Evolutionary conservation across 2,329 filamentous ascomycete species (phyloP).

Genomic region (Colletotrichum sansevieriae): DNA sequence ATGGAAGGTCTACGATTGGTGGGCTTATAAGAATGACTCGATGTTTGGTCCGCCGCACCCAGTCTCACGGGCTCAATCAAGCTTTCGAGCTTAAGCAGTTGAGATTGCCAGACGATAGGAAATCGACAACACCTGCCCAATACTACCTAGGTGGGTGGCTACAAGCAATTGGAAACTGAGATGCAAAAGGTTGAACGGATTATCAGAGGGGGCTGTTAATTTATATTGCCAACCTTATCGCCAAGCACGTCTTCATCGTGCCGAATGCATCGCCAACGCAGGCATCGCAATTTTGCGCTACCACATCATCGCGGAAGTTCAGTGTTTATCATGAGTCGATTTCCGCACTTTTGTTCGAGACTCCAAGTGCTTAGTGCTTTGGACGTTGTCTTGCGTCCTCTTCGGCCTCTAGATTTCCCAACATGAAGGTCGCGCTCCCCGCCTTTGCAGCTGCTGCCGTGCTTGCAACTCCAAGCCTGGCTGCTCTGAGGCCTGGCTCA

Average conservation of each 20-base stretch:
- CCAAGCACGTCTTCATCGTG: slow-evolving; percentile 25
- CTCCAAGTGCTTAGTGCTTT: not conserved
- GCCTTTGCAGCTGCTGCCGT: not conserved
- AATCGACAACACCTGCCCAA: slow-evolving; percentile 28
- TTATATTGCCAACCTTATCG: slow-evolving; percentile 28
- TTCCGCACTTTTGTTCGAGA: not conserved
- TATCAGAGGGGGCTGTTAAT: not conserved
- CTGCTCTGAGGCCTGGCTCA: slow-evolving; percentile 5
- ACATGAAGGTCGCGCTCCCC: slow-evolving; percentile 15
- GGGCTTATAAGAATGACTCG: slow-evolving; percentile 14
- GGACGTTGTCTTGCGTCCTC: not conserved
- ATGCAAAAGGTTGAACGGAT: not conserved
- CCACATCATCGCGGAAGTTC: not conserved
- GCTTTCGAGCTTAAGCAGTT: slow-evolving; percentile 21
- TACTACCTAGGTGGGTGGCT: slow-evolving; percentile 29
- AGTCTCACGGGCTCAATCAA: slow-evolving; percentile 1
- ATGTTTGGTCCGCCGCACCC: not conserved
- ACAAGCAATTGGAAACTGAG: not conserved
- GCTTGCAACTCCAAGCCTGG: slow-evolving; percentile 9
- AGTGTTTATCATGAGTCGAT: slow-evolving; percentile 6
- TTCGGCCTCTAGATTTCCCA: slow-evolving; percentile 1
- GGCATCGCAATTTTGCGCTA: not conserved
- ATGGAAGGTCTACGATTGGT: slow-evolving; percentile 6
- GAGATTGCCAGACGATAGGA: slow-evolving; percentile 29
- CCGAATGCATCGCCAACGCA: not conserved